Base-by-base conservation (phyloP, 2,329 filamentous ascomycete species). In the Teratosphaeria viscida region DNA sequence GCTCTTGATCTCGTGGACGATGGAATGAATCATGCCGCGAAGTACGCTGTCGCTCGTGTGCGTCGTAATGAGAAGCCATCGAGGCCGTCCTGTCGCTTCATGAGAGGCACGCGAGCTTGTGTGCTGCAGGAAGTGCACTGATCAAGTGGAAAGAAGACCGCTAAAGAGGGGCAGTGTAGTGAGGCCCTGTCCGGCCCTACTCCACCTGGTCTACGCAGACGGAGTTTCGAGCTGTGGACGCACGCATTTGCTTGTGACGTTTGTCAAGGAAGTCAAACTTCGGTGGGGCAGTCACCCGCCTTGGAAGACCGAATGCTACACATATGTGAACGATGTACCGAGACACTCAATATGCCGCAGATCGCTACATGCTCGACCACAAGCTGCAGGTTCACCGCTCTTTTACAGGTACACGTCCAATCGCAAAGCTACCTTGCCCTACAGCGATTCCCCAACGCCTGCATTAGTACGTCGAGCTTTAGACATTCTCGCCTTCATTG, bases 1-100 rank as follows among this genome's bases (percentile, higher is more conserved):
- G 27, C 27, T 54, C 53, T 11, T 29, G 47, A 23, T 59, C 54
- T 27, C 54, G 54, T 47, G 27, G 47, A 23, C 49, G 35, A 19
- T 55, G 61, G 64, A 55, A 63, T 56, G 63, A 60, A 56, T 67
- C 62, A 47, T 62, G 59, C 55, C 65, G 60, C 58, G 68, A 63
- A 57, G 55, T 26, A 52, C 59, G 63, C 57, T 56, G 32, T 56
- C 57, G 14, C 12, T 54, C 53, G 53, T 54, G 47, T 53, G 61
- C 56, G 19, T 60, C 59, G 57, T 58, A 54, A 55, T 43, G 54
- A 52, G 47, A 27, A 55, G 54, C 27, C 60, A 62, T 52, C 52
- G 52, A 56, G 59, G 59, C 55, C 59, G 61, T 16, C 57, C 60
- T 57, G 64, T 63, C 32, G 53, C 53, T 32, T 54, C 53, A 54